Evolutionary conservation across 257 asterid genomes (phyloP).

Genomic region (Salvia rosmarinus): DNA sequence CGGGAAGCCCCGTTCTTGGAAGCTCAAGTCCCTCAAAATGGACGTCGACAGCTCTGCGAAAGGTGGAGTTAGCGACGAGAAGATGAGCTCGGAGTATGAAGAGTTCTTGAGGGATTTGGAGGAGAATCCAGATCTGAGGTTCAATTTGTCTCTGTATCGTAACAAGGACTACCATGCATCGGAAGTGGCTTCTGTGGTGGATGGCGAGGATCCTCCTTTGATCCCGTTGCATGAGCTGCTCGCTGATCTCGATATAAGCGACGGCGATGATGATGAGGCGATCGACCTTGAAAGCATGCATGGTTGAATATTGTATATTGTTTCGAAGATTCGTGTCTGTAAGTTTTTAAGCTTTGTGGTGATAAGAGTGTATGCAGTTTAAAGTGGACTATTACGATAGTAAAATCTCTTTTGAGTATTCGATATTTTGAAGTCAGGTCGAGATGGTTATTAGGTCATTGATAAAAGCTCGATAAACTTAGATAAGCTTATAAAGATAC

Average conservation of each 20-base stretch:
- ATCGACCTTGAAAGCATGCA: conserved; percentile 28
- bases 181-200: conserved; percentile 45
- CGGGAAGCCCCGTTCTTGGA: conserved; percentile 51
- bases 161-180: conserved; percentile 54
- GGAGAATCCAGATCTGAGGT: conserved; percentile 56
- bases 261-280: conserved; percentile 39
- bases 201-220: conserved; percentile 47
- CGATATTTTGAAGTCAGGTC: background rate
- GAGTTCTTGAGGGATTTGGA: conserved; percentile 62
- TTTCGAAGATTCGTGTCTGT: background rate
- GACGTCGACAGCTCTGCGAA: conserved; percentile 43
- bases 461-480: too few species aligned
- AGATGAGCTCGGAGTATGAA: conserved; percentile 53
- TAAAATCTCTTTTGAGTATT: too few species aligned
- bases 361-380: too few species aligned
- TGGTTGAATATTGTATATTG: background rate
- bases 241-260: conserved; percentile 50
- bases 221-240: conserved; percentile 49
- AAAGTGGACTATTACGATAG: too few species aligned
- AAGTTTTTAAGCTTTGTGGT: background rate
- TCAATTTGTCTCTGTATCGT: conserved; percentile 48
- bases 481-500: too few species aligned
- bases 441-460: background rate
- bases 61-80: conserved; percentile 49
- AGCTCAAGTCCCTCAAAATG: conserved; percentile 59